Evolutionary conservation across 1,284 basidiomycete species (phyloP).

Genomic region (Porodaedalea pini): DNA sequence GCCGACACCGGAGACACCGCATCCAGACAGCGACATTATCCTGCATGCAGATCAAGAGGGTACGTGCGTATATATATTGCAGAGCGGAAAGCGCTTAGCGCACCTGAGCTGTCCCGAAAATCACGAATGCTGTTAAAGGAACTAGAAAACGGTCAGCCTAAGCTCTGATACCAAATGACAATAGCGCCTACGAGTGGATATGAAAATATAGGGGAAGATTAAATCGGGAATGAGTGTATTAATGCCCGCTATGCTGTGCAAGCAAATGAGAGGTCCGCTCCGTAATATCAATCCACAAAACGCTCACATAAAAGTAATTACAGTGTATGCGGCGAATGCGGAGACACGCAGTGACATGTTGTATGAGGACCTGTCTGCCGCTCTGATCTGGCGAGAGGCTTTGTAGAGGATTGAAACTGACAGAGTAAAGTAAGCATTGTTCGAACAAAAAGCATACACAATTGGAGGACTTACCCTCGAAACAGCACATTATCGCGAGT

Average conservation of each 20-base stretch:
- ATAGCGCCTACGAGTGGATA: conserved; percentile 10
- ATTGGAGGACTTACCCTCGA: conserved; percentile 3
- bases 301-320: conserved; percentile 16
- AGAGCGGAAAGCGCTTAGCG: neutral
- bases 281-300: neutral
- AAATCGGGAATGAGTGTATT: conserved; percentile 1
- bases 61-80: neutral
- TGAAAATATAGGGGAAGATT: conserved; percentile 14
- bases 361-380: conserved; percentile 4
- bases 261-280: neutral
- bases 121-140: conserved; percentile 13
- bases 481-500: neutral
- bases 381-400: conserved; percentile 6
- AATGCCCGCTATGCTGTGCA: conserved; percentile 2
- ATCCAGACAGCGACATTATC: neutral
- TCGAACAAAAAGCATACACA: no score
- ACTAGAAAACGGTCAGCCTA: neutral
- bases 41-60: neutral
- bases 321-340: conserved; percentile 5
- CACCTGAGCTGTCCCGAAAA: conserved; percentile 17
- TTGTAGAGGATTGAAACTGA: conserved; percentile 3
- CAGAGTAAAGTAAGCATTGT: neutral
- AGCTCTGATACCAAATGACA: neutral
- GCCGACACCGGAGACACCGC: neutral
- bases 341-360: conserved; percentile 8